Evolutionary conservation across 768 basidiomycete species (phyloP).

Genomic region (Tylopilus sp.): DNA sequence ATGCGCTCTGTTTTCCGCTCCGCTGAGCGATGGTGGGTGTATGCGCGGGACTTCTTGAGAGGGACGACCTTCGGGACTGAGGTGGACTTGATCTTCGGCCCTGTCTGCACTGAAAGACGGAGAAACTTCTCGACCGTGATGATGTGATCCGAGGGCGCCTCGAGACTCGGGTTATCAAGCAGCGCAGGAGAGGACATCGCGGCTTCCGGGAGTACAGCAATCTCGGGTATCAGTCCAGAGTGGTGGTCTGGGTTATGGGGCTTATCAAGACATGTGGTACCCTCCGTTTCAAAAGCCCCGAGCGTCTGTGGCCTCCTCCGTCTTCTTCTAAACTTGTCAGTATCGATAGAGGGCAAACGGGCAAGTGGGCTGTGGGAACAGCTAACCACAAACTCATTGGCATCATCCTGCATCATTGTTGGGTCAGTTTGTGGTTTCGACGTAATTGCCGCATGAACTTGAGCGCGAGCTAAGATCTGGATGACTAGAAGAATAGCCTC

Average conservation of each 20-base stretch:
- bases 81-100: not conserved
- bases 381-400: slow-evolving; percentile 26
- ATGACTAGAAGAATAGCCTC: no score
- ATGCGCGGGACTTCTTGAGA: slow-evolving; percentile 15
- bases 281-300: not conserved
- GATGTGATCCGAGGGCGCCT: not conserved
- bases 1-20: not conserved
- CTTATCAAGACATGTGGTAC: not conserved
- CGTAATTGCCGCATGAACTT: no score
- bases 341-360: not conserved
- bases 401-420: slow-evolving; percentile 8
- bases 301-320: slow-evolving; percentile 19
- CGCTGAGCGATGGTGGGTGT: slow-evolving; percentile 6
- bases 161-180: not conserved
- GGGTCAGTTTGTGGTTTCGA: no score
- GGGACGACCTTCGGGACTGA: not conserved
- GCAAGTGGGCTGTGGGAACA: not conserved
- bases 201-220: slow-evolving; percentile 15
- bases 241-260: not conserved
- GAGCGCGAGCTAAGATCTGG: not conserved
- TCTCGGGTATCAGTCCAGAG: slow-evolving; percentile 14
- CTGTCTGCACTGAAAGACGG: slow-evolving; percentile 4
- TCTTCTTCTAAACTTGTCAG: slow-evolving; percentile 24
- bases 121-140: slow-evolving; percentile 30
- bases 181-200: not conserved